Evolutionary conservation across 2,329 filamentous ascomycete species (phyloP).

Genomic region (Daldinia sp.): DNA sequence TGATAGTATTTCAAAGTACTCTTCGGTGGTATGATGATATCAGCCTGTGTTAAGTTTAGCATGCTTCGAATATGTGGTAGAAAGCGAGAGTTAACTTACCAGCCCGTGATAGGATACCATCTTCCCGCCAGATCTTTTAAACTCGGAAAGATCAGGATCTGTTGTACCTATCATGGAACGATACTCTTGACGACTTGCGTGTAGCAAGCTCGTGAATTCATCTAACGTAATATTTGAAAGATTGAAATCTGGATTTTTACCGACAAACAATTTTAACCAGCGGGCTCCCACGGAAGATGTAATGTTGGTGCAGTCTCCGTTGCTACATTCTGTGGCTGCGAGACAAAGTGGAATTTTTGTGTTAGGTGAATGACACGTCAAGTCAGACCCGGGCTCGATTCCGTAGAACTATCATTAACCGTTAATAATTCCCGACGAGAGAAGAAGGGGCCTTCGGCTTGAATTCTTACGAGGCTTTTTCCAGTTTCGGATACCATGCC

Average conservation of each 20-base stretch:
- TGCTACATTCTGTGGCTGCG: not conserved
- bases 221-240: conserved; percentile 5
- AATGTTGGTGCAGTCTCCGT: not conserved
- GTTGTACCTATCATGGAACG: conserved; percentile 17
- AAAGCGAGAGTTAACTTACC: conserved; percentile 11
- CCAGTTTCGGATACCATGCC: conserved; percentile 4
- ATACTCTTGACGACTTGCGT: conserved; percentile 14
- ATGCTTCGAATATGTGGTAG: not conserved
- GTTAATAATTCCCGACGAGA: not conserved
- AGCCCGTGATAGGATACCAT: conserved; percentile 58
- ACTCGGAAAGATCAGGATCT: conserved; percentile 54
- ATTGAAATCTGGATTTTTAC: conserved; percentile 16
- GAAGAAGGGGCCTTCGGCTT: not conserved
- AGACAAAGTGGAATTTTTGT: not conserved
- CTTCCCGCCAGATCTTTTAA: conserved; percentile 56
- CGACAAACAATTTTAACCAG: conserved; percentile 27
- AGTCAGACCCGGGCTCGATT: not conserved
- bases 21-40: conserved; percentile 26
- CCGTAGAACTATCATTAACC: not conserved
- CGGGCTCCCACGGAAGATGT: not conserved
- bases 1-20: conserved; percentile 42
- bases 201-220: conserved; percentile 17
- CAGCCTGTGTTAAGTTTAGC: conserved; percentile 11
- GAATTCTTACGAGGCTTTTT: not conserved
- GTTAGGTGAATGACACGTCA: not conserved